These are phyloP conservation scores for Aureobasidium lini DNA, from an alignment of 2,329 filamentous ascomycete genomes.

Conservation along the genomic window DNA sequence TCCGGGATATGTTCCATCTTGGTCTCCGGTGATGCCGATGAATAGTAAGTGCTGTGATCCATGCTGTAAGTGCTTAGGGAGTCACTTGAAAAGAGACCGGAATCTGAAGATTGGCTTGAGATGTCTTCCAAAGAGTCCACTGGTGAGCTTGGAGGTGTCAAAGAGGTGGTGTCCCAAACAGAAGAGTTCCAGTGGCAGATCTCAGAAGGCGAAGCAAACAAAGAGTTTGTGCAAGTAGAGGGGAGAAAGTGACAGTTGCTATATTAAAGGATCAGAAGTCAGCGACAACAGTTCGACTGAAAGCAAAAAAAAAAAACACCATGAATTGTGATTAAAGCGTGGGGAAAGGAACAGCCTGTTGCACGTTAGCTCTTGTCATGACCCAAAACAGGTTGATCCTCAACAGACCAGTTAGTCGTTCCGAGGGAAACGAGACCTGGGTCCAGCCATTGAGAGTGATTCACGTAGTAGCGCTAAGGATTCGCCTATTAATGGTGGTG, in stretches of 20 bases:
- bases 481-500: background rate
- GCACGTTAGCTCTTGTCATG: background rate
- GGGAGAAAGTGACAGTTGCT: conserved; percentile 16
- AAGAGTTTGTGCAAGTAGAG: conserved; percentile 10
- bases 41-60: conserved; percentile 32
- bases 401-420: conserved; percentile 9
- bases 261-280: conserved; percentile 1
- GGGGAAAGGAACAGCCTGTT: conserved; percentile 11
- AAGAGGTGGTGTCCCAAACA: conserved; percentile 10
- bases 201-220: conserved; percentile 15
- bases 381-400: background rate
- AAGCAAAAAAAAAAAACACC: background rate
- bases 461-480: too few relatives aligned
- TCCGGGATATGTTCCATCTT: conserved; percentile 26
- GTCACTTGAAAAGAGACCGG: conserved; percentile 11
- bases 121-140: conserved; percentile 8
- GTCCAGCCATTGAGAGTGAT: background rate
- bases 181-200: conserved; percentile 16
- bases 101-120: conserved; percentile 12
- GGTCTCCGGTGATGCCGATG: conserved; percentile 24
- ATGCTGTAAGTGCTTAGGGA: conserved; percentile 32
- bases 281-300: background rate
- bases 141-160: conserved; percentile 15
- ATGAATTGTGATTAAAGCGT: background rate
- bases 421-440: background rate